Conservation (phyloP, 768 basidiomycete genomes). For the Termitomyces sp. region DNA sequence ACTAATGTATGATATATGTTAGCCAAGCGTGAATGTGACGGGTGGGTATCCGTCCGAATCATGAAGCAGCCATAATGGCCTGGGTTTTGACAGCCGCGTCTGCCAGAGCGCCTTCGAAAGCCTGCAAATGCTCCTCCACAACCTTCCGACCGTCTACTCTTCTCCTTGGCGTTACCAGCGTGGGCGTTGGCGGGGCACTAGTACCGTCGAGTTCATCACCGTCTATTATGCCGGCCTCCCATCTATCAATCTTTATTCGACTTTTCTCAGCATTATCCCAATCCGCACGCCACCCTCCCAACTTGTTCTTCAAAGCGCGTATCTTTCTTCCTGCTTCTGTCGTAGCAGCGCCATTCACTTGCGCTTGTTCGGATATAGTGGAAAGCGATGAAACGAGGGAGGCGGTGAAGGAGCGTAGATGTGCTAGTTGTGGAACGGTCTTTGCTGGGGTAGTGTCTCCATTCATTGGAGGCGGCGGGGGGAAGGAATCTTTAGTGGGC, state of each 20-base stretch:
- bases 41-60: constrained; percentile 21
- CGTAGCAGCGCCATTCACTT: constrained; percentile 82
- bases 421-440: constrained; percentile 62
- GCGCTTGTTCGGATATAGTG: constrained; percentile 81
- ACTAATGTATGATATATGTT: constrained; percentile 28
- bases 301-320: constrained; percentile 78
- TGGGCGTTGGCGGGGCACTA: constrained; percentile 25
- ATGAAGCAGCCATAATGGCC: constrained; percentile 73
- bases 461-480: constrained; percentile 41
- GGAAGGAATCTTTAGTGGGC: constrained; percentile 58
- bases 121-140: constrained; percentile 75
- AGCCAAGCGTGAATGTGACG: constrained; percentile 17
- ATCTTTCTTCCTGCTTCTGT: constrained; percentile 86
- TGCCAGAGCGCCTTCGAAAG: constrained; percentile 67
- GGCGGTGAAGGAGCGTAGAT: constrained; percentile 70
- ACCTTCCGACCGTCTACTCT: constrained; percentile 66
- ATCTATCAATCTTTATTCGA: constrained; percentile 68
- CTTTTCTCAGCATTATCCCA: constrained; percentile 87
- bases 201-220: constrained; percentile 27
- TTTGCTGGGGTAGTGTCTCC: constrained; percentile 55
- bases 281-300: constrained; percentile 76
- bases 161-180: constrained; percentile 26
- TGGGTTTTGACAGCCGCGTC: constrained; percentile 76
- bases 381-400: constrained; percentile 74
- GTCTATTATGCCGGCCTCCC: constrained; percentile 66